Base-by-base conservation (phyloP, 2,329 filamentous ascomycete species). In the Fusarium guadeloupense region DNA sequence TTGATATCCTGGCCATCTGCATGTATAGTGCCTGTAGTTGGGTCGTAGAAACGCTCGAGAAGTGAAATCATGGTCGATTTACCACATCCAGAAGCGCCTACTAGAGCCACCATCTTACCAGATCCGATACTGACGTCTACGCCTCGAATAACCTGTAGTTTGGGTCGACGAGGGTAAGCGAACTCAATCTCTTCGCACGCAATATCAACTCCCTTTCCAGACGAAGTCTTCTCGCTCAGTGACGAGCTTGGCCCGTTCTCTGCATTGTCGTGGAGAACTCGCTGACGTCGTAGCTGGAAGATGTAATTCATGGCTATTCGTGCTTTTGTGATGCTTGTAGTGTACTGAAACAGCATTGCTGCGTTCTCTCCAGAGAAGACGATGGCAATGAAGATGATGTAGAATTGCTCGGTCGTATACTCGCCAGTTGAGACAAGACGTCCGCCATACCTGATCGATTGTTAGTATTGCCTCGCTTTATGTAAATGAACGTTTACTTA, bases 61-160 rank as follows among this genome's bases (percentile, higher is more conserved):
- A 83, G 72, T 7, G 81, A 79, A 44, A 89, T 78, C 50, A 85
- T 83, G 4, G 85, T 87, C 1, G 83, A 85, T 64, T 88, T 88
- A 1, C 84, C 85, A 59, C 83, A 85, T 7, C 84, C 84, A 0
- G 81, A 85, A 2, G 83, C 77, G 5, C 85, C 84, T 0, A 87
- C 84, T 8, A 86, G 77, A 4, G 83, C 85, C 2, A 83, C 73
- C 64, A 81, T 84, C 59, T 80, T 76, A 9, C 82, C 80, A 6
- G 78, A 75, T 26, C 72, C 56, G 45, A 84, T 78, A 44, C 54
- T 55, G 35, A 81, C 74, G 35, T 76, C 67, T 12, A 83, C 72
- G 5, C 76, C 73, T 17, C 76, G 68, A 13, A 80, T 69, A 52
- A 78, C 71, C 49, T 74, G 70, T 7, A 73, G 41, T 58, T 69